phyloP scores from a whole-genome alignment of 805 yeast genomes.

The Barnettozyma wickerhamii region DNA sequence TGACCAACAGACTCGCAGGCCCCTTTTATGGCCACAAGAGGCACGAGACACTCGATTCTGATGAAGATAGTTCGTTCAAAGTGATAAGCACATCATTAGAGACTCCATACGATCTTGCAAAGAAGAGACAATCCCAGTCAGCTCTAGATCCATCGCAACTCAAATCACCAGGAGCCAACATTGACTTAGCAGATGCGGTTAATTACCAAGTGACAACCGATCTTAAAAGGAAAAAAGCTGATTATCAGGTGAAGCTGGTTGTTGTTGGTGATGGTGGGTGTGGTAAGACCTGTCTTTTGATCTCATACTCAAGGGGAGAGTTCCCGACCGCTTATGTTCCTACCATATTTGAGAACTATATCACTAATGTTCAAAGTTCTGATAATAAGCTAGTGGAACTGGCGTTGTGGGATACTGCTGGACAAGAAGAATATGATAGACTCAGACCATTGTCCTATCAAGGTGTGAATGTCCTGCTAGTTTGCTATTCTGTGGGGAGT shows the following conservation, averaged over 20 bases:
- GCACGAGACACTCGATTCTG: not conserved
- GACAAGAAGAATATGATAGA: slow-evolving; percentile 83
- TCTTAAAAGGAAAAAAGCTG: slow-evolving; percentile 26
- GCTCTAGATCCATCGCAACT: slow-evolving; percentile 1
- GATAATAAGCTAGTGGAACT: slow-evolving; percentile 55
- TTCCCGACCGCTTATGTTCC: slow-evolving; percentile 77
- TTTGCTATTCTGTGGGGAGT: slow-evolving; percentile 71
- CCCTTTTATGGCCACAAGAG: slow-evolving; percentile 9
- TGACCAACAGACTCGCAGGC: slow-evolving; percentile 6
- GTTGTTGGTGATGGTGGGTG: slow-evolving; percentile 90
- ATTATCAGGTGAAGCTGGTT: slow-evolving; percentile 53
- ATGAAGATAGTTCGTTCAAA: slow-evolving; percentile 16
- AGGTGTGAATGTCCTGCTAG: slow-evolving; percentile 67
- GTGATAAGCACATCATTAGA: slow-evolving; percentile 22
- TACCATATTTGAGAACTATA: slow-evolving; percentile 77
- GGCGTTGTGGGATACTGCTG: slow-evolving; percentile 88
- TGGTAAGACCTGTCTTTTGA: slow-evolving; percentile 79
- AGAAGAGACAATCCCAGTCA: slow-evolving; percentile 17
- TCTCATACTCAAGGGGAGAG: slow-evolving; percentile 60
- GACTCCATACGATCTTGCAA: slow-evolving; percentile 27
- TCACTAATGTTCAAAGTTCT: slow-evolving; percentile 47
- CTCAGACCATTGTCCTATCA: slow-evolving; percentile 76
- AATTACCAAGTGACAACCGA: slow-evolving; percentile 11
- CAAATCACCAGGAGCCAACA: slow-evolving; percentile 2
- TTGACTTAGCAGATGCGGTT: not conserved